Conservation (phyloP, 108 stramenopile species). For the Cyclotella cryptica region DNA sequence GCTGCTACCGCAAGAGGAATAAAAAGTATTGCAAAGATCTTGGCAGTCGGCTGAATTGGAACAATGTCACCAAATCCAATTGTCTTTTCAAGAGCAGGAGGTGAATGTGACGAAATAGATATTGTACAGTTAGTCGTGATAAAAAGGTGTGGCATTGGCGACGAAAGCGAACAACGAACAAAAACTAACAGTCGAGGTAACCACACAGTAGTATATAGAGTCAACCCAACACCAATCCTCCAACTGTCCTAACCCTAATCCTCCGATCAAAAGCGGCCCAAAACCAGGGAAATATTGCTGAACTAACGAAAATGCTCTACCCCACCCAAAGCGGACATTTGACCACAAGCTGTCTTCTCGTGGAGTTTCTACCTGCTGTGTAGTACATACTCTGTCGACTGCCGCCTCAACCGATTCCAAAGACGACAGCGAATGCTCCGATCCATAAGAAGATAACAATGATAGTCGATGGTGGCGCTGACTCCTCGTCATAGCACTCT, state of each 20-base stretch:
- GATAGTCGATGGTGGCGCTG: background rate
- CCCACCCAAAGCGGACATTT: background rate
- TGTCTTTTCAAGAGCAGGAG: slow-evolving; percentile 28
- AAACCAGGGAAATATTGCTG: slow-evolving; percentile 22
- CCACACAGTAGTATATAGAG: slow-evolving; percentile 63
- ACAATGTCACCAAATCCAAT: slow-evolving; percentile 67
- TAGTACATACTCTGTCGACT: too few species aligned
- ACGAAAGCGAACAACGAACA: background rate
- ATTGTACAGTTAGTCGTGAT: background rate
- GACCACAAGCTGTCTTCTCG: background rate
- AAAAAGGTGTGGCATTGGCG: slow-evolving; percentile 12
- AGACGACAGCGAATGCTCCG: background rate
- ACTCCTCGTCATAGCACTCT: slow-evolving; percentile 18
- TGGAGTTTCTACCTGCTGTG: too few species aligned
- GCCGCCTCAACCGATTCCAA: slow-evolving; percentile 10
- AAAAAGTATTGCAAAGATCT: slow-evolving; percentile 53
- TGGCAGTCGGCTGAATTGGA: slow-evolving; percentile 31
- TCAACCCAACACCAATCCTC: slow-evolving; percentile 47
- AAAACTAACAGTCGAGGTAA: slow-evolving; percentile 55
- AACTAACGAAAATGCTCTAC: background rate
- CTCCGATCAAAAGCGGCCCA: slow-evolving; percentile 28
- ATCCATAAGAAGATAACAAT: background rate
- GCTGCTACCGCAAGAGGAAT: slow-evolving; percentile 71
- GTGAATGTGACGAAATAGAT: slow-evolving; percentile 1
- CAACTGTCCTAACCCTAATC: slow-evolving; percentile 24